Evolutionary conservation across 2,329 filamentous ascomycete genomes (phyloP), one percentile per base, ranked within the genome.

Genomic region (Chaetomium olivaceum): DNA sequence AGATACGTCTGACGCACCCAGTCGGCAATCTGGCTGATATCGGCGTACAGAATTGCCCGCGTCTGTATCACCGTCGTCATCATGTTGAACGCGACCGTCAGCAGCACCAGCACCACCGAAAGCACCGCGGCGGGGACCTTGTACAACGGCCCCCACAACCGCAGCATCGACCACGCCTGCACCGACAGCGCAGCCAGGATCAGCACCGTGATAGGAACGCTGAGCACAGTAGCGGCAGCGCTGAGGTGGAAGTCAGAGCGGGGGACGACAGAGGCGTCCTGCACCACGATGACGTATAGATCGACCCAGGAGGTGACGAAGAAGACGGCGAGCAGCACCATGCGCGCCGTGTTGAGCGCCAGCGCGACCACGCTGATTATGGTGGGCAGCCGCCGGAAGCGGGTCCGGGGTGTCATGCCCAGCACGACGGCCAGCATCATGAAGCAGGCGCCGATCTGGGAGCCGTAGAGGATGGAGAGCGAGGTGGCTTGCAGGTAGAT

Each of bases 371-470:
- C 70, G 74, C 93, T 92, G 71, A 93, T 80, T 68, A 88, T 73
- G 74, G 90, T 91, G 23, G 91, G 83, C 0, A 81, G 74, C 1
- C 89, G 88, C 61, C 79, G 79, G 66, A 91, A 85, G 75, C 91
- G 92, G 69, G 86, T 80, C 0, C 80, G 75, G 23, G 86, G 85
- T 0, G 91, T 93, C 75, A 93, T 82, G 65, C 89, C 73, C 12
- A 92, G 77, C 2, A 93, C 79, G 33, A 90, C 81, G 52, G 89
- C 70, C 21, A 93, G 79, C 72, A 92, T 85, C 67, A 89, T 77
- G 64, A 89, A 69, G 56, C 85, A 86, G 27, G 89, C 86, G 33
- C 91, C 91, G 60, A 93, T 81, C 75, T 94, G 91, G 21, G 84
- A 78, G 61, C 85, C 88, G 74, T 89, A 91, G 77, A 64, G 58